A percentile compares a stretch with the other conserved stretches of the same genome.
Evolutionary conservation across 2,329 filamentous ascomycete species (phyloP).

Genomic region (Pseudopithomyces chartarum): DNA sequence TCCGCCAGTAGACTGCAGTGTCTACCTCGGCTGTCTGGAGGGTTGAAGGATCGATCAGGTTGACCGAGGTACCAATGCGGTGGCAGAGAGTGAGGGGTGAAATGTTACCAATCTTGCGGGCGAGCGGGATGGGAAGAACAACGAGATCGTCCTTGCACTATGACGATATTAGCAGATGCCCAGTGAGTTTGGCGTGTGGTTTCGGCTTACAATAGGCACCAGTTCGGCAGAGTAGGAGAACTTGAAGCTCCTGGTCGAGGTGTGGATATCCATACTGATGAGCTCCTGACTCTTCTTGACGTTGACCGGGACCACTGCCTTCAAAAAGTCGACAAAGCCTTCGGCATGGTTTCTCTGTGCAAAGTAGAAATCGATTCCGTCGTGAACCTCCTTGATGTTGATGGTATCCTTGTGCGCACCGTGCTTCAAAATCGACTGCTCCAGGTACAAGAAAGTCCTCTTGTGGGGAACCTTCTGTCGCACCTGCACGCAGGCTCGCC

Average conservation of each 20-base stretch:
- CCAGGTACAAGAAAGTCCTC: conserved; percentile 80
- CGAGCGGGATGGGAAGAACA: conserved; percentile 87
- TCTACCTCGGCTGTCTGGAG: conserved; percentile 89
- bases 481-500: conserved; percentile 91
- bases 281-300: conserved; percentile 88
- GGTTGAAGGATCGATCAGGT: conserved; percentile 86
- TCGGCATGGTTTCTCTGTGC: conserved; percentile 87
- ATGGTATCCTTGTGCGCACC: conserved; percentile 80
- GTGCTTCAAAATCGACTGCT: conserved; percentile 96
- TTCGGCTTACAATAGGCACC: conserved; percentile 70
- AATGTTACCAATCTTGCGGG: conserved; percentile 87
- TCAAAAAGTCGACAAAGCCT: conserved; percentile 88
- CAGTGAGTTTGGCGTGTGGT: background rate
- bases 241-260: conserved; percentile 89
- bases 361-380: conserved; percentile 97
- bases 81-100: conserved; percentile 84
- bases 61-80: conserved; percentile 85
- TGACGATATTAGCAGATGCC: conserved; percentile 7
- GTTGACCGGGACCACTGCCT: conserved; percentile 77
- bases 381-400: conserved; percentile 97
- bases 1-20: conserved; percentile 84
- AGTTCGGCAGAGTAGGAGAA: conserved; percentile 89
- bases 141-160: conserved; percentile 93
- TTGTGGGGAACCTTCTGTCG: conserved; percentile 97
- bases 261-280: conserved; percentile 92